Evolutionary conservation across 805 yeast species (phyloP).

Genomic region (Saturnispora halmiae): DNA sequence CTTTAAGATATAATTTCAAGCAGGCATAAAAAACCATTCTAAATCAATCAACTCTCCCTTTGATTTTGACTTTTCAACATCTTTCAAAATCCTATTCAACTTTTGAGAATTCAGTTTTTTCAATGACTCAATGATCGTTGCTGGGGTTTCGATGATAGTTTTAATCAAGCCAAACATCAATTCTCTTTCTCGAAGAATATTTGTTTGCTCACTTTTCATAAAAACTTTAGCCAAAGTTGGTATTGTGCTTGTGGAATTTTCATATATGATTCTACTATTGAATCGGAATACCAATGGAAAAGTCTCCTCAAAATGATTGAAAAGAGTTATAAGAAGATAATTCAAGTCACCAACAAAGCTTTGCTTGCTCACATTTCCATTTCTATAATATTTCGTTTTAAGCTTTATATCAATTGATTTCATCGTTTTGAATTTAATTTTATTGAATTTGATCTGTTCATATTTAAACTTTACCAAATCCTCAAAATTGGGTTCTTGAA

Average conservation of each 20-base stretch:
- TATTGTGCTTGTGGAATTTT: constrained; percentile 14
- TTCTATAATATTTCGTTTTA: neutral
- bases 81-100: constrained; percentile 7
- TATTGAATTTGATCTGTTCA: constrained; percentile 12
- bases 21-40: constrained; percentile 23
- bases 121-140: constrained; percentile 7
- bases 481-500: constrained; percentile 2
- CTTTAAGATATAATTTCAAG: constrained; percentile 24
- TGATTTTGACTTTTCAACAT: neutral
- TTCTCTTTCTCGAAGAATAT: constrained; percentile 16
- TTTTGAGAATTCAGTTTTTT: constrained; percentile 8
- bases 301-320: constrained; percentile 18
- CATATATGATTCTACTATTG: constrained; percentile 18
- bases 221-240: constrained; percentile 16
- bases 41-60: constrained; percentile 12
- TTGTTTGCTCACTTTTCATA: constrained; percentile 15
- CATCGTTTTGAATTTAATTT: constrained; percentile 3
- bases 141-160: constrained; percentile 15
- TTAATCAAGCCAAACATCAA: constrained; percentile 22
- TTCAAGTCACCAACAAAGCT: constrained; percentile 20
- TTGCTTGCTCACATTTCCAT: too few relatives aligned
- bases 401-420: constrained; percentile 7
- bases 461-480: constrained; percentile 10
- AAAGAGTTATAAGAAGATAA: constrained; percentile 20
- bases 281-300: constrained; percentile 27